Percentiles rank a stretch among this genome's conserved stretches.
phyloP scores from a whole-genome alignment of 495 filamentous ascomycete genomes.

The Penicillium antarcticum region DNA sequence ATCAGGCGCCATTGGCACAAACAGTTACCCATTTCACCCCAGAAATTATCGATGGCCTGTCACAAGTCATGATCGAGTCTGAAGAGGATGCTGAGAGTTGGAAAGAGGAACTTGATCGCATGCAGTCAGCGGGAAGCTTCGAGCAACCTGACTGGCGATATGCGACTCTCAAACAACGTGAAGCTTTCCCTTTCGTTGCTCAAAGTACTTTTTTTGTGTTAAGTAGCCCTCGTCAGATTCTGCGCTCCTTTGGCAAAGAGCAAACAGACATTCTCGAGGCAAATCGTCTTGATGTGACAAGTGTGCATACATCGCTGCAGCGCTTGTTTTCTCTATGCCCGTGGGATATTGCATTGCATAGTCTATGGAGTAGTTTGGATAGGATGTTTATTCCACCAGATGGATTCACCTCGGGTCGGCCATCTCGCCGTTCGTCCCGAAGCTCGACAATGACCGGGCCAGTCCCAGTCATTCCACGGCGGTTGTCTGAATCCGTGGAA shows the following conservation, averaged over 20 bases:
- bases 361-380: constrained; percentile 71
- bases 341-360: constrained; percentile 62
- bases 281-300: constrained; percentile 27
- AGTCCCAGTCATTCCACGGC: constrained; percentile 25
- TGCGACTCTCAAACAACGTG: constrained; percentile 37
- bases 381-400: constrained; percentile 64
- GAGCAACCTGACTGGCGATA: constrained; percentile 39
- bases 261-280: constrained; percentile 7
- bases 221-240: constrained; percentile 59
- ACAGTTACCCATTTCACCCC: constrained; percentile 41
- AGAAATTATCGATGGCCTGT: constrained; percentile 40
- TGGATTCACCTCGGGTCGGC: constrained; percentile 41
- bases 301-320: constrained; percentile 31
- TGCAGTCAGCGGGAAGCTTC: constrained; percentile 37
- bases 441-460: constrained; percentile 26
- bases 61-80: constrained; percentile 31
- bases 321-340: constrained; percentile 39
- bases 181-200: constrained; percentile 57
- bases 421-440: constrained; percentile 35
- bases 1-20: constrained; percentile 26
- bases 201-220: constrained; percentile 74
- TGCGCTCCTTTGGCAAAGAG: constrained; percentile 60
- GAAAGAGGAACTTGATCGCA: constrained; percentile 38
- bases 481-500: constrained; percentile 26
- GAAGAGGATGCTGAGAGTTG: constrained; percentile 38